Conservation (phyloP, 164 flowering plant species). For the Magnolia changhungtana region DNA sequence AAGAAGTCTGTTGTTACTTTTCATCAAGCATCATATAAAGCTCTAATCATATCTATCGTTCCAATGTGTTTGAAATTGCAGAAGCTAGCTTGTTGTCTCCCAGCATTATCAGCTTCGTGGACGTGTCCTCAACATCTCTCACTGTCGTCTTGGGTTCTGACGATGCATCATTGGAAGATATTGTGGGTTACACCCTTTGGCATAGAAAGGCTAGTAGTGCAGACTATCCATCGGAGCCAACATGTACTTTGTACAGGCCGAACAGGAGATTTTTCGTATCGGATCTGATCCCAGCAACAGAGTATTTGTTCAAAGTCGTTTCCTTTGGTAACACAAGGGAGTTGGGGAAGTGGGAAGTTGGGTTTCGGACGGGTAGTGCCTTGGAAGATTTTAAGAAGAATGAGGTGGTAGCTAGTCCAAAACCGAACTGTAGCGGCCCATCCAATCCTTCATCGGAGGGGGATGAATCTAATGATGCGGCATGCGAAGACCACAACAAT, state of each 20-base stretch:
- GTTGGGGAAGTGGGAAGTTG: slow-evolving; percentile 49
- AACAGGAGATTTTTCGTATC: slow-evolving; percentile 45
- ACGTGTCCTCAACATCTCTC: slow-evolving; percentile 53
- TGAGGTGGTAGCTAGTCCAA: slow-evolving; percentile 49
- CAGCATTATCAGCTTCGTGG: slow-evolving; percentile 48
- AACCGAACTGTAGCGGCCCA: slow-evolving; percentile 68
- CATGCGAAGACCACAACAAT: slow-evolving; percentile 32
- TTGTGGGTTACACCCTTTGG: slow-evolving; percentile 58
- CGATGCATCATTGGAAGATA: slow-evolving; percentile 24
- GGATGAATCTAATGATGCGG: slow-evolving; percentile 66
- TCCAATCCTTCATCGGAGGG: slow-evolving; percentile 94
- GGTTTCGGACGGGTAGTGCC: slow-evolving; percentile 29
- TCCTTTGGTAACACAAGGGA: slow-evolving; percentile 34
- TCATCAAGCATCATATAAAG: background rate
- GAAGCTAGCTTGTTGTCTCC: slow-evolving; percentile 29
- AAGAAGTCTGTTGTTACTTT: background rate
- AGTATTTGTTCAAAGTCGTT: slow-evolving; percentile 64
- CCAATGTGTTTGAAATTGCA: slow-evolving; percentile 22
- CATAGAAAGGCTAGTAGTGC: slow-evolving; percentile 47
- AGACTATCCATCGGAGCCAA: slow-evolving; percentile 59
- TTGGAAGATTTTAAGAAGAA: slow-evolving; percentile 22
- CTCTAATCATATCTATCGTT: background rate
- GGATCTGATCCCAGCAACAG: slow-evolving; percentile 57
- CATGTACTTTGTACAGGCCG: slow-evolving; percentile 47
- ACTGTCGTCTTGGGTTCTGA: slow-evolving; percentile 42